These are phyloP conservation scores for Kodamaea neixiangensis DNA, from an alignment of 805 yeast genomes.

Conservation along the genomic window DNA sequence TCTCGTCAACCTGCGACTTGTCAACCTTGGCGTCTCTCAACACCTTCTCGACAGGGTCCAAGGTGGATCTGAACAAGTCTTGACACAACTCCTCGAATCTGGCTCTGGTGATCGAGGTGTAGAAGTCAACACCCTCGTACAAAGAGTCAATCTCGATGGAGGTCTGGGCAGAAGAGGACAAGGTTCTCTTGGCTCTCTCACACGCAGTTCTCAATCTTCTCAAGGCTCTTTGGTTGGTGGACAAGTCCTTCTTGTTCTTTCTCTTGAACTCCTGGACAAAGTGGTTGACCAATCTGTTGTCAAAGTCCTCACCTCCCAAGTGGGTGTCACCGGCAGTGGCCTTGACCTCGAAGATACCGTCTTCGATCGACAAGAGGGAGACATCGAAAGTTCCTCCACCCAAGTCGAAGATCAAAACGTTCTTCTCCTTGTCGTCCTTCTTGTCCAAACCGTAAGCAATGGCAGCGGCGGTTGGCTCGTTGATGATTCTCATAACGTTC, in stretches of 20 bases:
- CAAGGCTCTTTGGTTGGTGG: slow-evolving; percentile 92
- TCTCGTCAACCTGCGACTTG: slow-evolving; percentile 87
- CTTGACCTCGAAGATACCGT: slow-evolving; percentile 51
- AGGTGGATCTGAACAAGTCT: slow-evolving; percentile 88
- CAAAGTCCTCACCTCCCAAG: slow-evolving; percentile 99
- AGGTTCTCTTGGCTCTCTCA: slow-evolving; percentile 99
- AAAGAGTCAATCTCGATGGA: slow-evolving; percentile 93
- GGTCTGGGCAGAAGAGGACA: slow-evolving; percentile 94
- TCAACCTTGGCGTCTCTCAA: slow-evolving; percentile 87
- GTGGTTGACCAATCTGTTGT: slow-evolving; percentile 92
- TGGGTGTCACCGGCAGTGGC: slow-evolving; percentile 53
- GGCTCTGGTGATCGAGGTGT: slow-evolving; percentile 95
- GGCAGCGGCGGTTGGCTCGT: slow-evolving; percentile 38
- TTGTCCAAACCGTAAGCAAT: slow-evolving; percentile 47
- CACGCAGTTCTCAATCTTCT: slow-evolving; percentile 99
- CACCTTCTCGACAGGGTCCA: slow-evolving; percentile 95
- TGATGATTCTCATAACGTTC: slow-evolving; percentile 35
- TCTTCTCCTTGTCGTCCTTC: slow-evolving; percentile 65
- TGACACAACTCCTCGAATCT: slow-evolving; percentile 96
- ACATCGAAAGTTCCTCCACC: slow-evolving; percentile 50
- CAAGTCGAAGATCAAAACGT: slow-evolving; percentile 49
- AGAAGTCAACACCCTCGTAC: slow-evolving; percentile 94
- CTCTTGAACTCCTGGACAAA: slow-evolving; percentile 96
- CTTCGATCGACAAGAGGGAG: slow-evolving; percentile 48
- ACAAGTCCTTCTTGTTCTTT: slow-evolving; percentile 93